These are phyloP conservation scores for Podospora conica DNA, from an alignment of 495 filamentous ascomycete species.

Conservation along the genomic window DNA sequence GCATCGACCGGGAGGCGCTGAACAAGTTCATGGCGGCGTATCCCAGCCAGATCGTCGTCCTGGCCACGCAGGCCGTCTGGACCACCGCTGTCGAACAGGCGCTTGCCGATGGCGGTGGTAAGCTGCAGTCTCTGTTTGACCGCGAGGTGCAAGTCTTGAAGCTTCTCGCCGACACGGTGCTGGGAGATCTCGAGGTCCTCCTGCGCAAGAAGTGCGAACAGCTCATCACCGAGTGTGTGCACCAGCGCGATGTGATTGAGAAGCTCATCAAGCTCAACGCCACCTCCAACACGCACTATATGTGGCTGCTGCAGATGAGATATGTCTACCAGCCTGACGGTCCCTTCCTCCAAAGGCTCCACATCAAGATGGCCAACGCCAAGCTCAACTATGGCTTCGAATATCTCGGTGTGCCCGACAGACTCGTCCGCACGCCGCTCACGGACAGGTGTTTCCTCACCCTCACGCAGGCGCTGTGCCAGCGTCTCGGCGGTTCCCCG, in stretches of 20 bases:
- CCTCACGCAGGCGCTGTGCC: slow-evolving; percentile 88
- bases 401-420: slow-evolving; percentile 91
- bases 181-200: slow-evolving; percentile 80
- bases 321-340: slow-evolving; percentile 81
- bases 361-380: slow-evolving; percentile 95
- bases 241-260: slow-evolving; percentile 86
- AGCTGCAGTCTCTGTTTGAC: slow-evolving; percentile 62
- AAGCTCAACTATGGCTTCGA: slow-evolving; percentile 95
- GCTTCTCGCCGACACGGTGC: slow-evolving; percentile 78
- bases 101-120: slow-evolving; percentile 59
- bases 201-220: slow-evolving; percentile 95
- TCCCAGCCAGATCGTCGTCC: slow-evolving; percentile 90
- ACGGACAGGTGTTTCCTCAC: slow-evolving; percentile 98
- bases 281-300: slow-evolving; percentile 69
- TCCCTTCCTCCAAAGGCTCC: slow-evolving; percentile 74
- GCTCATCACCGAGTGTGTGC: slow-evolving; percentile 97
- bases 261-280: slow-evolving; percentile 73
- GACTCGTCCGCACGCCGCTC: slow-evolving; percentile 90
- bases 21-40: slow-evolving; percentile 71
- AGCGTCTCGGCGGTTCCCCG: slow-evolving; percentile 90
- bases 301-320: slow-evolving; percentile 97
- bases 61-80: slow-evolving; percentile 94
- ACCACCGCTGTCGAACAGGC: slow-evolving; percentile 74
- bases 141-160: slow-evolving; percentile 74
- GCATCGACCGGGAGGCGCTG: slow-evolving; percentile 61